phyloP scores from a whole-genome alignment of 495 filamentous ascomycete genomes.

The Aspergillus panamensis region DNA sequence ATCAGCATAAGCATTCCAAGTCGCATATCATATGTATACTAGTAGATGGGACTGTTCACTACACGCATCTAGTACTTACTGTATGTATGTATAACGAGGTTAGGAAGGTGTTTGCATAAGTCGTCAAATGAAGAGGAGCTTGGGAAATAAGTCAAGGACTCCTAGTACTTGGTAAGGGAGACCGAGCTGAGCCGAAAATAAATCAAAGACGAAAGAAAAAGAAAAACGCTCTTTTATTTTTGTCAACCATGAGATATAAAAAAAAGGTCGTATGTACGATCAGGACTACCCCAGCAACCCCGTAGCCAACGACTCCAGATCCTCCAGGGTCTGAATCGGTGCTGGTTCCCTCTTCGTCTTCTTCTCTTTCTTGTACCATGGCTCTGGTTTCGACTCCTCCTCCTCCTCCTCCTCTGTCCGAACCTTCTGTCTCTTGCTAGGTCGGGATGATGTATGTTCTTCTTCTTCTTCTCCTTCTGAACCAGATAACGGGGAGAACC shows the following conservation, averaged over 20 bases:
- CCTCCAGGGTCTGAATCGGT: slow-evolving; percentile 80
- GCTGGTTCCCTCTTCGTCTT: slow-evolving; percentile 45
- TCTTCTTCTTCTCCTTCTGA: slow-evolving; percentile 32
- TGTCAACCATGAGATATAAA: neutral
- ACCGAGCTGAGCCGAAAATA: neutral
- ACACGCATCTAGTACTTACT: too few relatives aligned
- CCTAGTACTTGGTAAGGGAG: too few relatives aligned
- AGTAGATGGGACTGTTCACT: too few relatives aligned
- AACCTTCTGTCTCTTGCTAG: slow-evolving; percentile 47
- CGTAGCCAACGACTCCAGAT: slow-evolving; percentile 83
- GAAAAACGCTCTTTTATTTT: neutral
- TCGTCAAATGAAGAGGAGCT: too few relatives aligned
- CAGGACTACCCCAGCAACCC: slow-evolving; percentile 69
- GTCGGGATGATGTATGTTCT: slow-evolving; percentile 28
- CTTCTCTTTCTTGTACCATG: slow-evolving; percentile 42
- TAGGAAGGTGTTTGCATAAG: too few relatives aligned
- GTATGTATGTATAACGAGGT: too few relatives aligned
- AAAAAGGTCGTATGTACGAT: neutral
- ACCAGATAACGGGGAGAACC: slow-evolving; percentile 30
- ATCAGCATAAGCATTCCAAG: too few relatives aligned
- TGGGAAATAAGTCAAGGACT: too few relatives aligned
- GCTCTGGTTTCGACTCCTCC: slow-evolving; percentile 36
- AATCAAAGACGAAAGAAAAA: neutral
- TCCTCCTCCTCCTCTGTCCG: slow-evolving; percentile 29
- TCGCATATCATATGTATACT: too few relatives aligned